A percentile compares a stretch with the other conserved stretches of the same genome.
These are phyloP conservation scores for Fusarium protoensiforme DNA, from an alignment of 2,329 filamentous ascomycete species.

Conservation along the genomic window DNA sequence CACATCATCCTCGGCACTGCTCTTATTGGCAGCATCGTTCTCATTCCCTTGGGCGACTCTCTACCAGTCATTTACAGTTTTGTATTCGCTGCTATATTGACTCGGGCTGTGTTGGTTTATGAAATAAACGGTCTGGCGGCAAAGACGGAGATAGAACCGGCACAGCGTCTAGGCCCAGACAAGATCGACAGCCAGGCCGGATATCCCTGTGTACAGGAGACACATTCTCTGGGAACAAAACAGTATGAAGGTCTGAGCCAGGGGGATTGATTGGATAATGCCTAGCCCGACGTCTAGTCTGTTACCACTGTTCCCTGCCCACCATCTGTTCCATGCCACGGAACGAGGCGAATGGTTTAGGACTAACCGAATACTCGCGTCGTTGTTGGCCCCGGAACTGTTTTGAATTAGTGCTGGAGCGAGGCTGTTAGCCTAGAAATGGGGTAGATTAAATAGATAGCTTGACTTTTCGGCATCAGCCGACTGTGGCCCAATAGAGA, in stretches of 20 bases:
- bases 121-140: slow-evolving; percentile 14
- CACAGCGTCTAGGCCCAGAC: not conserved
- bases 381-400: no score
- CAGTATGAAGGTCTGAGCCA: slow-evolving; percentile 6
- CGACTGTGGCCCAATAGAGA: no score
- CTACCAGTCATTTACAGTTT: slow-evolving; percentile 23
- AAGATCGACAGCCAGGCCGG: not conserved
- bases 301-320: no score
- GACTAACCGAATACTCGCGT: no score
- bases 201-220: not conserved
- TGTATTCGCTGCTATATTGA: slow-evolving; percentile 14
- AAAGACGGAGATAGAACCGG: slow-evolving; percentile 1
- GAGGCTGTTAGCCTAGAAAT: no score
- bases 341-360: no score
- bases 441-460: no score
- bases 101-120: slow-evolving; percentile 11
- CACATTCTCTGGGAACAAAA: not conserved
- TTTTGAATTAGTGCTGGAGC: no score
- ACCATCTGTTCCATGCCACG: no score
- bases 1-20: slow-evolving; percentile 23
- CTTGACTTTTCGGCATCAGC: no score
- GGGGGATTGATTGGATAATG: not conserved
- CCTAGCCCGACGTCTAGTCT: no score
- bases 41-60: slow-evolving; percentile 21
- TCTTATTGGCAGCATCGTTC: slow-evolving; percentile 15